Conservation (phyloP, 2,329 filamentous ascomycete species). For the Talaromyces piceae region DNA sequence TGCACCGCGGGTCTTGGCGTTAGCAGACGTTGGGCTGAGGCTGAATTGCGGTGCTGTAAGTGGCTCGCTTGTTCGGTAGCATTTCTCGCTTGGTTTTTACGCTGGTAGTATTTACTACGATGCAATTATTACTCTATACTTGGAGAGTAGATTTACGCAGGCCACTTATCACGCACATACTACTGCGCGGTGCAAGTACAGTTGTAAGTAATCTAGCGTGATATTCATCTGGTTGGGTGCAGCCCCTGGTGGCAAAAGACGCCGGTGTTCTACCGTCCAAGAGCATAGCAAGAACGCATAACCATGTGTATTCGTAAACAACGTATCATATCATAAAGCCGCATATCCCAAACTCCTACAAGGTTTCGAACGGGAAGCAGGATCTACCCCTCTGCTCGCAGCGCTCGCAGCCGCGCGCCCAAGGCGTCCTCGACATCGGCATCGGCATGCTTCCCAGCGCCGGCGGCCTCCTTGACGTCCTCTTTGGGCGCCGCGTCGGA, state of each 20-base stretch:
- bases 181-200: too few relatives aligned
- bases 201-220: too few relatives aligned
- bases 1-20: neutral
- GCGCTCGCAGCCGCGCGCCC: conserved; percentile 32
- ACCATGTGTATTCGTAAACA: too few relatives aligned
- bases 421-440: conserved; percentile 35
- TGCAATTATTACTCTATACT: too few relatives aligned
- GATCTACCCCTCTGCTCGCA: conserved; percentile 30
- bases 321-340: too few relatives aligned
- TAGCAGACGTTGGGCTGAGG: neutral
- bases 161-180: too few relatives aligned
- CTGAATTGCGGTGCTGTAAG: conserved; percentile 1
- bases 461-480: conserved; percentile 32
- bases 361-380: neutral
- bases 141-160: too few relatives aligned
- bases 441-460: conserved; percentile 21
- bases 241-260: neutral
- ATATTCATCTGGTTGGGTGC: neutral
- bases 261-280: neutral
- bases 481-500: conserved; percentile 32
- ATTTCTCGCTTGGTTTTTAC: neutral
- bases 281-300: too few relatives aligned
- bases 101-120: too few relatives aligned
- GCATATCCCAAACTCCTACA: too few relatives aligned
- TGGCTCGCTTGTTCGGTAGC: conserved; percentile 3